Evolutionary conservation across 1,284 basidiomycete species (phyloP).

Genomic region (Malassezia vespertilionis): DNA sequence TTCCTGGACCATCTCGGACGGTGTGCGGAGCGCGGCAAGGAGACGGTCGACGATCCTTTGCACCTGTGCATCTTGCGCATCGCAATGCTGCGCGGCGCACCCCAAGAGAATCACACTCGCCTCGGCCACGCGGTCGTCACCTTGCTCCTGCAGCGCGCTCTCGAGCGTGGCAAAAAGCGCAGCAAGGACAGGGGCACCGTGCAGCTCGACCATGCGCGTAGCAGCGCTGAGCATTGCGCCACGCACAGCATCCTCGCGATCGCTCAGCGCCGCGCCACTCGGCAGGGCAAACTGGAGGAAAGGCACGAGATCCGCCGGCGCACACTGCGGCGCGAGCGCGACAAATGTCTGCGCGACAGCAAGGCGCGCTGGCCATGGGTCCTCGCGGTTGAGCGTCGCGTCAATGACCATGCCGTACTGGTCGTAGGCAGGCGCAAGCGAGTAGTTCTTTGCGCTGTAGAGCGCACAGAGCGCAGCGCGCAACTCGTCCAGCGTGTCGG

Average conservation of each 20-base stretch:
- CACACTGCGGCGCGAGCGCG: slow-evolving; percentile 61
- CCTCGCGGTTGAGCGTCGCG: slow-evolving; percentile 73
- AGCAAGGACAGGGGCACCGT: slow-evolving; percentile 64
- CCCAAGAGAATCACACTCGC: slow-evolving; percentile 91
- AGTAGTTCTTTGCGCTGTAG: slow-evolving; percentile 78
- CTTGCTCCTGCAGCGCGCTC: slow-evolving; percentile 25
- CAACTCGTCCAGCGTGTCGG: slow-evolving; percentile 56
- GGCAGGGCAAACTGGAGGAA: slow-evolving; percentile 77
- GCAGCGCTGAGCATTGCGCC: slow-evolving; percentile 78
- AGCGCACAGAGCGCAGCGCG: slow-evolving; percentile 56
- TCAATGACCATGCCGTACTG: slow-evolving; percentile 76
- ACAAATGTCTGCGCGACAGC: slow-evolving; percentile 66
- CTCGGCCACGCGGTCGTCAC: slow-evolving; percentile 59
- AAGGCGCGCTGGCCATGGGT: slow-evolving; percentile 77
- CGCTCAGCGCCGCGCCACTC: slow-evolving; percentile 72
- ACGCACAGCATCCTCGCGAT: slow-evolving; percentile 70
- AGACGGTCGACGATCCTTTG: slow-evolving; percentile 68
- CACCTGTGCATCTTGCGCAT: slow-evolving; percentile 51
- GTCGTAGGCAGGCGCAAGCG: slow-evolving; percentile 56
- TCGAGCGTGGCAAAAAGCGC: slow-evolving; percentile 78
- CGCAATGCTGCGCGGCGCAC: slow-evolving; percentile 77
- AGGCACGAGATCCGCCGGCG: slow-evolving; percentile 58
- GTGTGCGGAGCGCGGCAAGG: slow-evolving; percentile 81
- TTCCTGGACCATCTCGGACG: slow-evolving; percentile 89
- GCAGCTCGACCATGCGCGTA: slow-evolving; percentile 67